Evolutionary conservation across 768 basidiomycete genomes (phyloP).

Genomic region (Lanmaoa rubissima): DNA sequence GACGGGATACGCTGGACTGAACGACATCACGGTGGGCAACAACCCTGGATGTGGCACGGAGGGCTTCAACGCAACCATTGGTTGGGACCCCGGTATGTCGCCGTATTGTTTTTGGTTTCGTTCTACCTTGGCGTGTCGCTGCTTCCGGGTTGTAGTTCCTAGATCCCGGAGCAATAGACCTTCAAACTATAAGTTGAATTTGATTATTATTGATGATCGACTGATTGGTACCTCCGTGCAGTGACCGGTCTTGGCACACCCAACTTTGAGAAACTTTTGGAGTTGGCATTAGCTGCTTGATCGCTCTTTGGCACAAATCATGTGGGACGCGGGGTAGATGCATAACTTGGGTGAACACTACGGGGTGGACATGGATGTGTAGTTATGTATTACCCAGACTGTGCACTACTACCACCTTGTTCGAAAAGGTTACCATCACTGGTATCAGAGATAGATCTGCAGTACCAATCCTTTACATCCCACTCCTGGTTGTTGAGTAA

Average conservation of each 20-base stretch:
- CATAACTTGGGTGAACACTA: too few relatives aligned
- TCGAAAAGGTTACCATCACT: too few relatives aligned
- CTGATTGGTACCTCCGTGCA: constrained; percentile 10
- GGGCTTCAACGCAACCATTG: constrained; percentile 58
- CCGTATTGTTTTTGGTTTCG: not conserved
- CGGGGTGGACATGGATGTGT: too few relatives aligned
- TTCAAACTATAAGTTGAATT: not conserved
- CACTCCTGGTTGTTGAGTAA: too few relatives aligned
- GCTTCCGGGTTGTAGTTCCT: not conserved
- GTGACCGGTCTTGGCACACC: constrained; percentile 59
- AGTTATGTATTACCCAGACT: too few relatives aligned
- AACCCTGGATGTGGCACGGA: constrained; percentile 60
- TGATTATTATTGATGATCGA: too few relatives aligned
- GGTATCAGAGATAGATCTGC: too few relatives aligned
- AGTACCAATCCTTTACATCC: too few relatives aligned
- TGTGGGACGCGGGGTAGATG: too few relatives aligned
- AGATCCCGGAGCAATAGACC: not conserved
- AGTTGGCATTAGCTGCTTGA: constrained; percentile 31
- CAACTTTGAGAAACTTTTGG: constrained; percentile 46
- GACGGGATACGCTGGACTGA: constrained; percentile 36
- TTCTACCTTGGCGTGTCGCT: not conserved
- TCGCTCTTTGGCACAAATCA: not conserved
- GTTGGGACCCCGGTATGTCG: constrained; percentile 58
- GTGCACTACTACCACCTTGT: too few relatives aligned
- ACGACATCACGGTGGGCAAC: constrained; percentile 58